A percentile compares a stretch with the other conserved stretches of the same genome.
These are phyloP conservation scores for Aspergillus eucalypticola DNA, from an alignment of 2,329 filamentous ascomycete genomes.

Conservation along the genomic window DNA sequence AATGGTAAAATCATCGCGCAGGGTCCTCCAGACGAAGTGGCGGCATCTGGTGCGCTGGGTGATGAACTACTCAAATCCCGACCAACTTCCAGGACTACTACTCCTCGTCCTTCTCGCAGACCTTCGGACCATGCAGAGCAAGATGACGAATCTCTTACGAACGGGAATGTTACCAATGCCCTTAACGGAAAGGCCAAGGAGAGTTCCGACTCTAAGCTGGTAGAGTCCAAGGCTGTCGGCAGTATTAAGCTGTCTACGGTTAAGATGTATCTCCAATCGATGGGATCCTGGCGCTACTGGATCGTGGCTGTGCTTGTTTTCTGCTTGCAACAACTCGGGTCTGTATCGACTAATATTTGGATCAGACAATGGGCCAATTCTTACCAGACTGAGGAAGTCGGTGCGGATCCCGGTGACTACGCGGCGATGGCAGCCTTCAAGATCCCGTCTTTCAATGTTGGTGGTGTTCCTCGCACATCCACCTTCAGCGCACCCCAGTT, in stretches of 20 bases:
- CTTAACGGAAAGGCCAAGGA: constrained; percentile 43
- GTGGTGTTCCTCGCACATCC: constrained; percentile 37
- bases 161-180: constrained; percentile 43
- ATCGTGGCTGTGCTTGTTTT: constrained; percentile 73
- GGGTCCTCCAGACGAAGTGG: constrained; percentile 75
- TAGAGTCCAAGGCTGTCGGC: constrained; percentile 79
- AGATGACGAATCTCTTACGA: constrained; percentile 54
- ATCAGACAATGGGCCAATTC: constrained; percentile 94
- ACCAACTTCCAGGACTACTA: constrained; percentile 68
- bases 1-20: constrained; percentile 79
- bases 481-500: constrained; percentile 33
- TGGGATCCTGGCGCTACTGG: constrained; percentile 99
- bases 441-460: constrained; percentile 39
- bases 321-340: constrained; percentile 76
- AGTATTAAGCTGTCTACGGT: constrained; percentile 88
- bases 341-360: constrained; percentile 89
- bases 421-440: constrained; percentile 43
- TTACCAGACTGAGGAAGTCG: constrained; percentile 59
- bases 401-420: constrained; percentile 40
- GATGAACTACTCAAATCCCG: constrained; percentile 79
- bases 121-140: constrained; percentile 72
- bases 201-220: constrained; percentile 50
- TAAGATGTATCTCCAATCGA: constrained; percentile 78
- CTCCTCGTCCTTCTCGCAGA: constrained; percentile 73
- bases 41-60: constrained; percentile 82